These are phyloP conservation scores for Cladosporium sp. DNA, from an alignment of 2,329 filamentous ascomycete species.

Conservation along the genomic window DNA sequence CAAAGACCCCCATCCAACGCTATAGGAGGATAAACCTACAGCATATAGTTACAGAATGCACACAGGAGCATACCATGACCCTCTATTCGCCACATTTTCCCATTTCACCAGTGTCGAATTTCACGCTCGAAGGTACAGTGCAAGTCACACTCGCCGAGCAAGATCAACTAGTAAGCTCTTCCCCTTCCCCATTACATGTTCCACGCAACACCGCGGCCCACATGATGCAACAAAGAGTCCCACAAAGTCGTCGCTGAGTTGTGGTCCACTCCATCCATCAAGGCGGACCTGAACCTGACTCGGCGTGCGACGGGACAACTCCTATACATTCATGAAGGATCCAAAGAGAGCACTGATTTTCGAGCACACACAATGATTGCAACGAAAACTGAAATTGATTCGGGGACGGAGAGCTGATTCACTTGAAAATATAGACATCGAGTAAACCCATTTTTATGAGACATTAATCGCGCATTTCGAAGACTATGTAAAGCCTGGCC, in stretches of 20 bases:
- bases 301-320: slow-evolving; percentile 6
- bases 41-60: background rate
- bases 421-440: background rate
- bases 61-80: background rate
- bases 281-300: slow-evolving; percentile 1
- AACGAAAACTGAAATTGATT: background rate
- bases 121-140: no score
- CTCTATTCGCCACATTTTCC: background rate
- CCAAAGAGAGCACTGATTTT: slow-evolving; percentile 26
- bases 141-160: no score
- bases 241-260: background rate
- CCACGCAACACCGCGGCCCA: background rate
- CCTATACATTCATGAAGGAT: slow-evolving; percentile 19
- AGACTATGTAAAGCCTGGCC: background rate
- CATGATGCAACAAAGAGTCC: slow-evolving; percentile 12
- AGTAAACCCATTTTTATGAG: background rate
- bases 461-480: background rate
- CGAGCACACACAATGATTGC: background rate
- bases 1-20: background rate
- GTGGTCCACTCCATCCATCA: background rate
- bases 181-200: background rate
- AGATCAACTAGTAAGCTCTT: no score
- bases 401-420: background rate
- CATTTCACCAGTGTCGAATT: background rate
- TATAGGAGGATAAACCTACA: background rate